phyloP scores from a whole-genome alignment of 371 early-diverging fungal genomes.

The Haplosporangium sp. region DNA sequence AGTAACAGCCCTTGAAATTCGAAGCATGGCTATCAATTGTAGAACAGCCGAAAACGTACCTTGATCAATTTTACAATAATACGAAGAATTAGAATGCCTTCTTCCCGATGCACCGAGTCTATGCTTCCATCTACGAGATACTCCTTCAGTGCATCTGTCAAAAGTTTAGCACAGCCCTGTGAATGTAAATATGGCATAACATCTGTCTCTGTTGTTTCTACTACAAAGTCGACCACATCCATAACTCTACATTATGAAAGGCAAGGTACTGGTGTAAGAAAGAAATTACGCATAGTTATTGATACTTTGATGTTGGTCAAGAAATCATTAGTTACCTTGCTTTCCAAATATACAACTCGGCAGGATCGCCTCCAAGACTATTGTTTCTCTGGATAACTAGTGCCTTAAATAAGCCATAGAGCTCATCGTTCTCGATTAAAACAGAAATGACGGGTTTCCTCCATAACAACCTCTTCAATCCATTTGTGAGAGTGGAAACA shows the following conservation, averaged over 20 bases:
- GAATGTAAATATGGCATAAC: slow-evolving; percentile 54
- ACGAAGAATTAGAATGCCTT: slow-evolving; percentile 50
- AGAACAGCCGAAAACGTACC: slow-evolving; percentile 9
- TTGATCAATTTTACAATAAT: slow-evolving; percentile 55
- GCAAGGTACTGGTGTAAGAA: not conserved
- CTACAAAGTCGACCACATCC: slow-evolving; percentile 54
- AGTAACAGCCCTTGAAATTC: too few species aligned
- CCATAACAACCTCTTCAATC: slow-evolving; percentile 47
- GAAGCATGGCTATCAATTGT: too few species aligned
- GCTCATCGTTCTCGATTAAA: slow-evolving; percentile 43
- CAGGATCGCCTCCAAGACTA: slow-evolving; percentile 39
- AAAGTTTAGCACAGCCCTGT: slow-evolving; percentile 42
- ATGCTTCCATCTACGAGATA: slow-evolving; percentile 54
- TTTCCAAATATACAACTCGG: slow-evolving; percentile 56
- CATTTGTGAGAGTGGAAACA: slow-evolving; percentile 48
- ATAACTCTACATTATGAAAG: slow-evolving; percentile 27
- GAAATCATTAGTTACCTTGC: slow-evolving; percentile 22
- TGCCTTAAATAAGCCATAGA: slow-evolving; percentile 46
- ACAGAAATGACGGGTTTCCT: slow-evolving; percentile 47
- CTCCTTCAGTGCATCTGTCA: slow-evolving; percentile 46
- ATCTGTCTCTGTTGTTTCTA: slow-evolving; percentile 52
- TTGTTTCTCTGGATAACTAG: slow-evolving; percentile 38
- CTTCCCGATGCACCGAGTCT: slow-evolving; percentile 55
- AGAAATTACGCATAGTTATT: not conserved
- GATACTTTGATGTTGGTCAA: not conserved